Base-by-base conservation (phyloP, 257 asterid genomes). In the Capsicum baccatum region DNA sequence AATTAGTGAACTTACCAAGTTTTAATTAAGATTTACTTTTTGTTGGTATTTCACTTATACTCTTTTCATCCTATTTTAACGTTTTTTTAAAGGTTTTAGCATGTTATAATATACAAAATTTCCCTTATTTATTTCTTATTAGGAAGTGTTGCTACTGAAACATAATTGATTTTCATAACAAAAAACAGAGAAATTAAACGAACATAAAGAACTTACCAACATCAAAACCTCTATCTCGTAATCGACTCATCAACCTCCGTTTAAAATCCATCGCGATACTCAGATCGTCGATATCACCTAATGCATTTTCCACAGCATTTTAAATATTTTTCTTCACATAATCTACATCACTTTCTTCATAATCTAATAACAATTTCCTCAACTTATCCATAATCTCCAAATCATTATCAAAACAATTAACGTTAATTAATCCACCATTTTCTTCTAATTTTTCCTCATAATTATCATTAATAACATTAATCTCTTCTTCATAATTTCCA, bases 191-290 rank as follows among this genome's bases (percentile, higher is more conserved):
- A 62, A 19, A 26, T 26, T 26, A 26, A 26, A 19, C 19, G 37
- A 62, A 19, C 13, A 9, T 26, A 26, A 56, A 14, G 54, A 6
- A 35, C 57, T 79, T 79, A 89, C 92, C 92, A 1, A 89, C 92
- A 47, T 89, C 89, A 8, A 84, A 54, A 26, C 89, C 92, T 52
- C 79, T 58, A 6, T 14, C 44, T 6, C 90, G 89, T 82, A 89
- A 87, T 8, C 85, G 69, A 80, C 83, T 83, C 87, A 86, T 86
- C 87, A 87, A 17, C 5, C 84, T 78, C 10, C 92, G 92, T 79
- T 86, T 89, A 37, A 81, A 84, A 74, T 81, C 88, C 58, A 59
- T 35, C 8, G 85, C 9, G 13, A 81, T 81, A 19, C 84, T 82
- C 19, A 39, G 55, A 19, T 62, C 62, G 9, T 84, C 86, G 9